These are phyloP conservation scores for Paecilomyces dactylethromorphus DNA, from an alignment of 2,329 filamentous ascomycete species.

Conservation along the genomic window DNA sequence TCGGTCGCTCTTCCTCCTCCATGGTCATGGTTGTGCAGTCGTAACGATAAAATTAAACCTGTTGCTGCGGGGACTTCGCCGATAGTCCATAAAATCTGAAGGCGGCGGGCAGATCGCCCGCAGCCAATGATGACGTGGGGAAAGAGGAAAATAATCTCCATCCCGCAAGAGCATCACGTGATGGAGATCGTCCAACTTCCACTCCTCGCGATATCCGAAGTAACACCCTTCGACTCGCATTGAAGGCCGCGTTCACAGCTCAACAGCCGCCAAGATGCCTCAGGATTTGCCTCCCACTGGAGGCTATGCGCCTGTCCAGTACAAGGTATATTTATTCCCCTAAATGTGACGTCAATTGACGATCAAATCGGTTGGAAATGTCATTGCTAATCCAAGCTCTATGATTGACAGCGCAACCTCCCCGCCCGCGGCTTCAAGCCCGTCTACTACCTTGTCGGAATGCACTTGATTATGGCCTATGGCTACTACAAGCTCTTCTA, in stretches of 20 bases:
- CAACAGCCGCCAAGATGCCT: slow-evolving; percentile 58
- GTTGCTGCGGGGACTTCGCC: neutral
- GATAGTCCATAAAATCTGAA: too few species aligned
- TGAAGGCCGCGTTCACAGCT: slow-evolving; percentile 12
- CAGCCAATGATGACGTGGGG: slow-evolving; percentile 1
- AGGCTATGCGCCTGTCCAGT: slow-evolving; percentile 95
- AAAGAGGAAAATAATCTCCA: neutral
- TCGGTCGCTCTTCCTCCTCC: slow-evolving; percentile 50
- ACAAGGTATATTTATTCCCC: slow-evolving; percentile 61
- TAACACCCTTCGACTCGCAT: slow-evolving; percentile 13
- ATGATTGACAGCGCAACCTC: slow-evolving; percentile 66
- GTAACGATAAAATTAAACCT: neutral
- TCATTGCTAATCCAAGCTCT: slow-evolving; percentile 3
- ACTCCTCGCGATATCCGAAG: slow-evolving; percentile 4
- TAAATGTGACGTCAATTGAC: slow-evolving; percentile 1
- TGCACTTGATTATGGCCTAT: slow-evolving; percentile 74
- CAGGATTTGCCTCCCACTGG: slow-evolving; percentile 95
- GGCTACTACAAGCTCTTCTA: slow-evolving; percentile 82
- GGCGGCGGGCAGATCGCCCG: neutral
- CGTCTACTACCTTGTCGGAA: slow-evolving; percentile 66
- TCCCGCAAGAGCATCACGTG: neutral
- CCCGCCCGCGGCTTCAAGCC: slow-evolving; percentile 87
- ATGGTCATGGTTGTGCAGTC: slow-evolving; percentile 27
- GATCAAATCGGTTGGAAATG: neutral
- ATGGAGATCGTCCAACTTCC: neutral